Base-by-base conservation (phyloP, 768 basidiomycete genomes). In the Rhizopogon vulgaris region DNA sequence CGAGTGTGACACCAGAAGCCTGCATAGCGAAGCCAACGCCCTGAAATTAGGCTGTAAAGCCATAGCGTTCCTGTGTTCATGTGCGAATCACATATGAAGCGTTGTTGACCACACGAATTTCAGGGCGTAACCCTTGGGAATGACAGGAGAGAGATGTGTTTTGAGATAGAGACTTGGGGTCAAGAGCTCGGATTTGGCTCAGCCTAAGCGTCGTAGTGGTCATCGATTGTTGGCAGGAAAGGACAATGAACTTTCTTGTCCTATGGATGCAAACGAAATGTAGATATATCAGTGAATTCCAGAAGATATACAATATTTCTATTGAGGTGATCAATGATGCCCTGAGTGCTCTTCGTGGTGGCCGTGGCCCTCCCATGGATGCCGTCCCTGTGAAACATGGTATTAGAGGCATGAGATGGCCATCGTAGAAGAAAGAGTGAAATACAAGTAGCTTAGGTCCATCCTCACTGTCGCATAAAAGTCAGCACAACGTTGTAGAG, bases 361-460 rank as follows among this genome's bases (percentile, higher is more conserved):
- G 3, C 76, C 78, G 53, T 82, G 82, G 18, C 73, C 78, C 60
- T 83, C 83, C 83, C 83, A 84, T 52, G 83, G 83, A 67, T 84
- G 82, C 57, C 66, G 82, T 54, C 81, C 80, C 82, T 84, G 49
- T 12, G 22, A 58, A 51, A 53, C 41, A 41, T 56, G 45, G 22
- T 49, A 36, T 14, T 17, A 48, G 18, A 27, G 14, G 30, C 18
- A 17, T n/a, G 12, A 22, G 6, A 9, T 42, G 18, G 28, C 9
- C 41, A 17, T n/a, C 28, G 40, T 46, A 11, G n/a, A 14, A 49
- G 53, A 36, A n/a, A 28, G 17, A 30, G 53, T 15, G 12, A 38
- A 75, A 53, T 68, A 90, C 88, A 65, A 91, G 57, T 28, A 91
- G 63, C 61, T 88, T 89, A 24, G 80, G 75, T 40, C 87, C 88